Base-by-base conservation (phyloP, 345 rosid species). In the Nephelium lappaceum region DNA sequence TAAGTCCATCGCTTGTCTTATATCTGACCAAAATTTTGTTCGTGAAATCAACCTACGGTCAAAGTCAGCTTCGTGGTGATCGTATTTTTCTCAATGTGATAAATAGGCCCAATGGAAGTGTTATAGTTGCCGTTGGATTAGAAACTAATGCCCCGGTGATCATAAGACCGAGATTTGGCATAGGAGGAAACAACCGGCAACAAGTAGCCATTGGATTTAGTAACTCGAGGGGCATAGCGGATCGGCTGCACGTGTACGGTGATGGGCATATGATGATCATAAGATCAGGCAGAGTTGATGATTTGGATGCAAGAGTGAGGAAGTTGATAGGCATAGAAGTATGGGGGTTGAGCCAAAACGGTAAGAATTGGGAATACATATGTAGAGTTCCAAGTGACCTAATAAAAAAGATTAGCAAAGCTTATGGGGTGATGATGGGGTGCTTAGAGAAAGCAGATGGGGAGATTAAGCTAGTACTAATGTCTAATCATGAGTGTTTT, bases 341-440 rank as follows among this genome's bases (percentile, higher is more conserved):
- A 43, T 88, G 94, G 93, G 85, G 89, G 0, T 72, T 87, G 77
- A 84, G 86, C 42, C 14, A 24, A 65, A 68, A 80, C 0, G 86
- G 86, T 8, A 51, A 77, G 15, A 23, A 74, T 0, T 94, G 97
- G 97, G 88, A 85, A 72, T 68, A 62, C 39, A 80, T 84, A 2
- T 81, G 92, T 10, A 79, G 66, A 72, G 89, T 85, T 8, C 94
- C 95, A 2, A 60, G 77, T 9, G 83, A 76, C 0, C 60, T 90
- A 27, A 71, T 87, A 45, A 87, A 78, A 65, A 27, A 77, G 67
- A 85, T 91, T 0, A 86, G 57, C 68, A 86, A 87, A 81, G 84
- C 88, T 0, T 87, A 84, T 42, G 88, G 88, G 73, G 94, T 87
- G 0, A 81, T 89, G 86, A 87, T 86, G 89, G 95, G 95, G 31